Conservation (phyloP, 768 basidiomycete species). For the Psilocybe azurescens region DNA sequence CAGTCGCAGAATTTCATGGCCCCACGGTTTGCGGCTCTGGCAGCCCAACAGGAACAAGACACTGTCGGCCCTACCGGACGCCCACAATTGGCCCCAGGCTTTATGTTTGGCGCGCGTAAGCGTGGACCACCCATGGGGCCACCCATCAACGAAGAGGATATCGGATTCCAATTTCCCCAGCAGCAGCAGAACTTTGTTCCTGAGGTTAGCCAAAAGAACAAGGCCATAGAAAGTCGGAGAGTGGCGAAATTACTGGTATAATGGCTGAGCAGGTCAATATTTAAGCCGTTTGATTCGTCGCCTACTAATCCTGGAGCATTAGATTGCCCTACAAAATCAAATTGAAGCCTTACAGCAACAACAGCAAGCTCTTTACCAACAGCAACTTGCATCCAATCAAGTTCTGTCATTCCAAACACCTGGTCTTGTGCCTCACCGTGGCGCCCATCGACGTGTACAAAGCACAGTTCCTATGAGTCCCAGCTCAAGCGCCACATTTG, state of each 20-base stretch:
- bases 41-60: slow-evolving; percentile 77
- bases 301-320: slow-evolving; percentile 5
- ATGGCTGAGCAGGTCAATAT: slow-evolving; percentile 96
- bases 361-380: slow-evolving; percentile 88
- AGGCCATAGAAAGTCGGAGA: slow-evolving; percentile 62
- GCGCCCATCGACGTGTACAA: slow-evolving; percentile 80
- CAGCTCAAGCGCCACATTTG: slow-evolving; percentile 49
- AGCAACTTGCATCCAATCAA: slow-evolving; percentile 87
- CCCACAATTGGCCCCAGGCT: slow-evolving; percentile 89
- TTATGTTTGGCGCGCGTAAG: slow-evolving; percentile 85
- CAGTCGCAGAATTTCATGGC: slow-evolving; percentile 88
- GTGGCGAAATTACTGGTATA: slow-evolving; percentile 82
- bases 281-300: slow-evolving; percentile 7
- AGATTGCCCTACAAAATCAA: slow-evolving; percentile 91
- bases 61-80: slow-evolving; percentile 75
- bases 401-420: slow-evolving; percentile 82
- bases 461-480: slow-evolving; percentile 75
- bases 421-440: slow-evolving; percentile 69
- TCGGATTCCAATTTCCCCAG: slow-evolving; percentile 84
- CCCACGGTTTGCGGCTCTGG: slow-evolving; percentile 86
- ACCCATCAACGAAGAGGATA: slow-evolving; percentile 81
- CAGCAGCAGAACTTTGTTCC: slow-evolving; percentile 57
- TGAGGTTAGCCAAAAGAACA: slow-evolving; percentile 36
- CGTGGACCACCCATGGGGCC: slow-evolving; percentile 65
- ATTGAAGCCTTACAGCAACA: slow-evolving; percentile 91